Evolutionary conservation across 2,329 filamentous ascomycete species (phyloP), one percentile per base, ranked within the genome.

Genomic region (Amphichorda felina): DNA sequence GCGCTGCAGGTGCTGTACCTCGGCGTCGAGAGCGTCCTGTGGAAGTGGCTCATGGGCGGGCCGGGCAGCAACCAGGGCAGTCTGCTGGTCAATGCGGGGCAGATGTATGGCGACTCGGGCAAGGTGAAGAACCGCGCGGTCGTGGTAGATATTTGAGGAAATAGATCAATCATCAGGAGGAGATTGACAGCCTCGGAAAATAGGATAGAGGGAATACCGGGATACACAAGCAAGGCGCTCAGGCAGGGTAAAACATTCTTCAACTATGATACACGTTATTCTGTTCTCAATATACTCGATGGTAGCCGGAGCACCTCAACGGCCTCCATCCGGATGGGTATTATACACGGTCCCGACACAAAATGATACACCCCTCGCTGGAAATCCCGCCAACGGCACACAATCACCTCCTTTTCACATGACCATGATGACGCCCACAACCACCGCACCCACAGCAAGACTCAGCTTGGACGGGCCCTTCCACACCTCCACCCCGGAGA

Each of bases 21-120:
- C 37, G 70, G 70, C 3, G 28, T 64, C 4, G 59, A 60, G 28
- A 62, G 58, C 26, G 52, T 75, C 10, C 44, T 71, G 5, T 74
- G 69, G 66, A 70, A 72, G 45, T 72, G 67, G 62, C 46, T 72
- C 24, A 72, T 72, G 69, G 57, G 63, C 0, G 70, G 70, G 0
- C 64, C 66, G 1, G 66, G 64, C 8, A 61, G 59, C 6, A 66
- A 66, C 39, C 55, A 63, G 25, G 68, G 69, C 13, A 18, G 14
- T 14, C 41, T 75, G 18, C 61, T 76, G 60, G 62, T 75, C 21
- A 77, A 77, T 44, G 72, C 71, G 2, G 65, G 62, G 2, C 69
- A 74, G 45, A 70, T 72, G 60, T 56, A 68, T 42, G 65, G 68
- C 9, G 68, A 66, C 39, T 65, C 68, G 2, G 68, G 68, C 3